Evolutionary conservation across 805 yeast species (phyloP).

Genomic region (Yarrowia deformans): DNA sequence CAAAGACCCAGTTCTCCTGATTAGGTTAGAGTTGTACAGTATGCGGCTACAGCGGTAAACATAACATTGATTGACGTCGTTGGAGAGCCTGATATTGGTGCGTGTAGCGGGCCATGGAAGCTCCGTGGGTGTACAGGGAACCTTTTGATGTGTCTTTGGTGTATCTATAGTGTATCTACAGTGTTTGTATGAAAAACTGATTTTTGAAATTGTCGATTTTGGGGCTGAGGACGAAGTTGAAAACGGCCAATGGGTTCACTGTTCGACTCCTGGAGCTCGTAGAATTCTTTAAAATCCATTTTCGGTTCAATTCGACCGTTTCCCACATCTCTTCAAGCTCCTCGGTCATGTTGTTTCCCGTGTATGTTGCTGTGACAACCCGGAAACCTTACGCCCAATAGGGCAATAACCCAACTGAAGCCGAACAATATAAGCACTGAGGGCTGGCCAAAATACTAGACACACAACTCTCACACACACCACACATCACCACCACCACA

Average conservation of each 20-base stretch:
- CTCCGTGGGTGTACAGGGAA: background rate
- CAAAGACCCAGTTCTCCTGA: conserved; percentile 8
- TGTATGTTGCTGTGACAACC: conserved; percentile 22
- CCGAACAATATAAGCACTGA: conserved; percentile 35
- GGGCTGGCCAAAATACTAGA: background rate
- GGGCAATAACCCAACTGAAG: conserved; percentile 36
- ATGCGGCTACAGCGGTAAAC: conserved; percentile 37
- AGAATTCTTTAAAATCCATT: background rate
- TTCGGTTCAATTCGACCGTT: background rate
- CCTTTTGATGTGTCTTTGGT: background rate
- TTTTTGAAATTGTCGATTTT: background rate
- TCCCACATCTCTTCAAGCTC: background rate
- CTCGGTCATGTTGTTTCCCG: background rate
- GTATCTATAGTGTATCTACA: background rate
- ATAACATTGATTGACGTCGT: conserved; percentile 16
- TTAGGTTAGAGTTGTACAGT: conserved; percentile 23
- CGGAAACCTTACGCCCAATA: conserved; percentile 21
- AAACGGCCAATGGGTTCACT: background rate
- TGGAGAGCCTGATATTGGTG: background rate
- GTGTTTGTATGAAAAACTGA: background rate
- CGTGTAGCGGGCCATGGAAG: background rate
- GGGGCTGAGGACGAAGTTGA: background rate
- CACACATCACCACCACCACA: background rate
- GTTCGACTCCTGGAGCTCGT: background rate
- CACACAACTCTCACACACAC: background rate